phyloP scores from a whole-genome alignment of 23 red algal genomes.

The Gracilaria gracilis region DNA sequence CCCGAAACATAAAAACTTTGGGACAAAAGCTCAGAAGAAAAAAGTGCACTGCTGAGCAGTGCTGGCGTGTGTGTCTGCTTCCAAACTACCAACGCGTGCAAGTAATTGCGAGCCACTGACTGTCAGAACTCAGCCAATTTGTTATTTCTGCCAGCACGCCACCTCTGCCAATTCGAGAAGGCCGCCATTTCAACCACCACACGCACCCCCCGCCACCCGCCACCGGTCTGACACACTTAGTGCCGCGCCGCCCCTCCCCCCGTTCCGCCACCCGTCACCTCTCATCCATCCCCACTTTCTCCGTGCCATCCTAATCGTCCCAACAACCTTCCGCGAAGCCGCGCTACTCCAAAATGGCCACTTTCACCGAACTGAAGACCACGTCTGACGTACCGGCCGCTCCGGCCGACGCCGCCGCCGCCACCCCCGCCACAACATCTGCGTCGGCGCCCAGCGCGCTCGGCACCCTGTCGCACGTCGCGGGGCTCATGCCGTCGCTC shows the following conservation, averaged over 20 bases:
- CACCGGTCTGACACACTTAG: neutral
- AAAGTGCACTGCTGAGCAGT: neutral
- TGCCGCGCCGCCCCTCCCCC: neutral
- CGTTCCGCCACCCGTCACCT: neutral
- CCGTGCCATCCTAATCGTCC: neutral
- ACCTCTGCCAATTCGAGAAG: slow-evolving; percentile 25
- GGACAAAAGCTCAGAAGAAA: too few relatives aligned
- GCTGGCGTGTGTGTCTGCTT: neutral
- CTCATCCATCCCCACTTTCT: neutral
- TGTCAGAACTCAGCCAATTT: slow-evolving; percentile 24
- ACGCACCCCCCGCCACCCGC: neutral
- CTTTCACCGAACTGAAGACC: slow-evolving; percentile 60
- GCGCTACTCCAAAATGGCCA: slow-evolving; percentile 23
- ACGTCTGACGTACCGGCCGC: slow-evolving; percentile 46
- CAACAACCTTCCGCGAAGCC: neutral
- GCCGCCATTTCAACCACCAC: neutral
- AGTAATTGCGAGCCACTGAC: slow-evolving; percentile 19
- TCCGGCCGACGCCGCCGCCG: slow-evolving; percentile 22
- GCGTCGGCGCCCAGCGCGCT: slow-evolving; percentile 37
- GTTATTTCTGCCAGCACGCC: slow-evolving; percentile 16
- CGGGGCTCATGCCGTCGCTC: slow-evolving; percentile 63
- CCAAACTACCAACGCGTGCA: neutral
- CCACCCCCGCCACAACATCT: slow-evolving; percentile 5
- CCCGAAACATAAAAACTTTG: neutral
- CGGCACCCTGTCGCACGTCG: slow-evolving; percentile 54